A percentile compares a stretch with the other conserved stretches of the same genome.
phyloP scores from a whole-genome alignment of 441 rosid genomes.

The Cnidoscolus chayamansa region DNA sequence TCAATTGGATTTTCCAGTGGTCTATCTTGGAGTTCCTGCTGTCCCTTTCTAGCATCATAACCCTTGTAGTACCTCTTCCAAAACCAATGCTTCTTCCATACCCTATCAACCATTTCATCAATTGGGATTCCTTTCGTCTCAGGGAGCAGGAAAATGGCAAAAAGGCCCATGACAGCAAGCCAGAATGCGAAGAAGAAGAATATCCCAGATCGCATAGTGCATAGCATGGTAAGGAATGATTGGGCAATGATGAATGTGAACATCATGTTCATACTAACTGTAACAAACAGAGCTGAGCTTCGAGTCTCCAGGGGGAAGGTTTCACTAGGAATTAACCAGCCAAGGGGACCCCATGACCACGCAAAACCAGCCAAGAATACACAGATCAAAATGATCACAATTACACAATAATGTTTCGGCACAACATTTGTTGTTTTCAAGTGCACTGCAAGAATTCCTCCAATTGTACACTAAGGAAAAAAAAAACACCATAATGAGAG shows the following conservation, averaged over 20 bases:
- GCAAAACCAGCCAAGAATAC: slow-evolving; percentile 63
- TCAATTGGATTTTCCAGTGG: background rate
- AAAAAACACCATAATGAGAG: background rate
- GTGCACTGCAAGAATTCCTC: slow-evolving; percentile 30
- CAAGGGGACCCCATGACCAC: slow-evolving; percentile 92
- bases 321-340: slow-evolving; percentile 79
- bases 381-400: slow-evolving; percentile 48
- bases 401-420: slow-evolving; percentile 17
- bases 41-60: slow-evolving; percentile 1
- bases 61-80: slow-evolving; percentile 50
- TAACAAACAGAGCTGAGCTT: slow-evolving; percentile 49
- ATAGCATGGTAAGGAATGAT: slow-evolving; percentile 63
- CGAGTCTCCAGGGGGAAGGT: slow-evolving; percentile 59
- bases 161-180: slow-evolving; percentile 41
- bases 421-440: slow-evolving; percentile 41
- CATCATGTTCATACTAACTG: slow-evolving; percentile 63
- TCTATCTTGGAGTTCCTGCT: slow-evolving; percentile 6
- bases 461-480: slow-evolving; percentile 38
- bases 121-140: slow-evolving; percentile 76
- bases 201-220: slow-evolving; percentile 41
- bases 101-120: slow-evolving; percentile 60
- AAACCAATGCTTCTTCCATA: slow-evolving; percentile 64
- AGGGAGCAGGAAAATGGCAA: slow-evolving; percentile 36
- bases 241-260: slow-evolving; percentile 69
- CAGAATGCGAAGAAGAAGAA: slow-evolving; percentile 60